Percentiles rank a stretch among this genome's conserved stretches.
Evolutionary conservation across 1,139 yeast genomes (phyloP).

Genomic region (Blastobotrys arbuscula): DNA sequence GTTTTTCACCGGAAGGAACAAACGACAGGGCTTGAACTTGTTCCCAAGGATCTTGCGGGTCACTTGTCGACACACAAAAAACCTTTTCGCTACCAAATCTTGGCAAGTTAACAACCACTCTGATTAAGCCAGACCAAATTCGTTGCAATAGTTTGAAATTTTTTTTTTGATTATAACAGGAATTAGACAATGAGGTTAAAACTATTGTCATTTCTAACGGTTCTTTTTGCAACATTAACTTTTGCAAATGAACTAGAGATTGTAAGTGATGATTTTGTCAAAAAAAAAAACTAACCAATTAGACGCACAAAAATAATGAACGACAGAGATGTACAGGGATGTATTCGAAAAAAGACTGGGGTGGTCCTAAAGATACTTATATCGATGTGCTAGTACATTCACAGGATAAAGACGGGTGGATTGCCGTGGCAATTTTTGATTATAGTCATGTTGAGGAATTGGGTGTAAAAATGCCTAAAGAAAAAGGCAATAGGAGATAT

Average conservation of each 20-base stretch:
- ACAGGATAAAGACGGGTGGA: conserved; percentile 37
- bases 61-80: no score
- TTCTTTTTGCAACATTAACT: background rate
- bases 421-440: conserved; percentile 74
- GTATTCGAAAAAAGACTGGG: conserved; percentile 84
- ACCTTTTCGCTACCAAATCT: no score
- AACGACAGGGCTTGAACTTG: no score
- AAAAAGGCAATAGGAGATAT: conserved; percentile 40
- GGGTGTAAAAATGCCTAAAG: conserved; percentile 47
- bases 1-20: no score
- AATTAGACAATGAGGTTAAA: no score
- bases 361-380: conserved; percentile 50
- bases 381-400: conserved; percentile 43
- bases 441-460: conserved; percentile 67
- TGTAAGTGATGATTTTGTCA: conserved; percentile 1
- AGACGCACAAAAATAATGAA: conserved; percentile 19
- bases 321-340: conserved; percentile 84
- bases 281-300: background rate
- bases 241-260: conserved; percentile 12
- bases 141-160: no score
- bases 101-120: no score
- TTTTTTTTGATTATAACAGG: background rate
- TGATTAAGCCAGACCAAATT: no score
- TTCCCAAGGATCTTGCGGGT: no score
- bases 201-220: background rate